A percentile compares a stretch with the other conserved stretches of the same genome.
Evolutionary conservation across 1,284 basidiomycete genomes (phyloP).

Genomic region (Rhodotorula glutinis): DNA sequence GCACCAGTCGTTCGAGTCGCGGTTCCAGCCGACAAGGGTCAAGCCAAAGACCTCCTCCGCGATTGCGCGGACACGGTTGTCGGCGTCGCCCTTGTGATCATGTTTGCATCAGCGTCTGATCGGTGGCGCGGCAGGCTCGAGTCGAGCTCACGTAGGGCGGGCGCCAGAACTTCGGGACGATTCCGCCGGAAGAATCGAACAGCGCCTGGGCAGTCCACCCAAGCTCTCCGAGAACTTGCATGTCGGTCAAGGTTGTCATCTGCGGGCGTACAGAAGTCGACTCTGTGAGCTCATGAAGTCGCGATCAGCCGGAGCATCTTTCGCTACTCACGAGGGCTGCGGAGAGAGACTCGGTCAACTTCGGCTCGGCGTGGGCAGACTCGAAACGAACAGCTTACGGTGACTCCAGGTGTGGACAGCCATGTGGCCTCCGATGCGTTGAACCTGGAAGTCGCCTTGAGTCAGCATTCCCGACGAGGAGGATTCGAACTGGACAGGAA

Average conservation of each 20-base stretch:
- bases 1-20: slow-evolving; percentile 58
- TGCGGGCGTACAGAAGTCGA: too few species aligned
- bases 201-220: slow-evolving; percentile 81
- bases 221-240: slow-evolving; percentile 68
- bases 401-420: slow-evolving; percentile 49
- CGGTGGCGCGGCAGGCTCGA: slow-evolving; percentile 47
- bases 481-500: too few species aligned
- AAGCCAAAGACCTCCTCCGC: slow-evolving; percentile 36
- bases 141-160: slow-evolving; percentile 12
- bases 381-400: slow-evolving; percentile 8
- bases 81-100: slow-evolving; percentile 72
- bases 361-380: too few species aligned
- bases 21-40: slow-evolving; percentile 6
- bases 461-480: too few species aligned
- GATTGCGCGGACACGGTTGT: slow-evolving; percentile 50
- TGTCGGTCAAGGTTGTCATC: slow-evolving; percentile 72
- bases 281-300: slow-evolving; percentile 24
- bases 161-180: slow-evolving; percentile 16
- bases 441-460: slow-evolving; percentile 13
- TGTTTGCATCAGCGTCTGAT: slow-evolving; percentile 56
- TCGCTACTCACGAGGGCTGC: background rate
- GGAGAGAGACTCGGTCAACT: too few species aligned
- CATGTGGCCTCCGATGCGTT: slow-evolving; percentile 30
- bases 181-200: slow-evolving; percentile 54
- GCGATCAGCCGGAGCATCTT: too few species aligned